phyloP scores from a whole-genome alignment of 768 basidiomycete species.

The Tephrocybe sp. region DNA sequence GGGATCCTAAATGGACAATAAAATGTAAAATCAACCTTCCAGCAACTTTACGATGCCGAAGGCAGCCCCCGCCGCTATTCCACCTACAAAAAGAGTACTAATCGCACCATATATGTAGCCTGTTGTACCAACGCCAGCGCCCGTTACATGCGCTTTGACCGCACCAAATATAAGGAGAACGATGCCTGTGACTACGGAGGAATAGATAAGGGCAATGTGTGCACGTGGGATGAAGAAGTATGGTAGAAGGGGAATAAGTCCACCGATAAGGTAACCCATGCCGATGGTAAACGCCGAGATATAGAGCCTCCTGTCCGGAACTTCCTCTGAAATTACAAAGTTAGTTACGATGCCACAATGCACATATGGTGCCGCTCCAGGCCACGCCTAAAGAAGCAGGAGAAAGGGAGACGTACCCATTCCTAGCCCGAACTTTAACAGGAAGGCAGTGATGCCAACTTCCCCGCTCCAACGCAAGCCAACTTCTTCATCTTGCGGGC shows the following conservation, averaged over 20 bases:
- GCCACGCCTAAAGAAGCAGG: not conserved
- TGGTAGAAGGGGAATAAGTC: conserved; percentile 88
- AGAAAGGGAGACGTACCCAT: conserved; percentile 52
- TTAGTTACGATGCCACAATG: not conserved
- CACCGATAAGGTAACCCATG: conserved; percentile 90
- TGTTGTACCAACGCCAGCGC: conserved; percentile 61
- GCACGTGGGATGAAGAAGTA: conserved; percentile 87
- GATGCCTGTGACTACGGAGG: conserved; percentile 78
- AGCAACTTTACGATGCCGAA: conserved; percentile 53
- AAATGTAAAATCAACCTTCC: conserved; percentile 35
- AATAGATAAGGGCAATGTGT: conserved; percentile 67
- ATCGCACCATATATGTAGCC: conserved; percentile 89
- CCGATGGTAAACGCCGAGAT: conserved; percentile 95
- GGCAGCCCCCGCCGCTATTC: conserved; percentile 77
- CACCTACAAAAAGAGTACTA: conserved; percentile 87
- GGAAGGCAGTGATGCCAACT: conserved; percentile 88
- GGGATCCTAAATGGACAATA: too few relatives aligned
- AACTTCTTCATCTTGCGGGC: conserved; percentile 54
- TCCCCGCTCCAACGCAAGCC: conserved; percentile 70
- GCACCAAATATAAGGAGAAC: conserved; percentile 89
- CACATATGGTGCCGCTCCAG: not conserved
- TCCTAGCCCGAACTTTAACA: conserved; percentile 96
- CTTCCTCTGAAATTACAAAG: conserved; percentile 63
- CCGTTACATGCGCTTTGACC: conserved; percentile 86
- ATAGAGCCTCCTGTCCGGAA: conserved; percentile 82